Percentiles rank a stretch among this genome's conserved stretches.
Conservation (phyloP, 768 basidiomycete species). For the Kwoniella mangroviensis region DNA sequence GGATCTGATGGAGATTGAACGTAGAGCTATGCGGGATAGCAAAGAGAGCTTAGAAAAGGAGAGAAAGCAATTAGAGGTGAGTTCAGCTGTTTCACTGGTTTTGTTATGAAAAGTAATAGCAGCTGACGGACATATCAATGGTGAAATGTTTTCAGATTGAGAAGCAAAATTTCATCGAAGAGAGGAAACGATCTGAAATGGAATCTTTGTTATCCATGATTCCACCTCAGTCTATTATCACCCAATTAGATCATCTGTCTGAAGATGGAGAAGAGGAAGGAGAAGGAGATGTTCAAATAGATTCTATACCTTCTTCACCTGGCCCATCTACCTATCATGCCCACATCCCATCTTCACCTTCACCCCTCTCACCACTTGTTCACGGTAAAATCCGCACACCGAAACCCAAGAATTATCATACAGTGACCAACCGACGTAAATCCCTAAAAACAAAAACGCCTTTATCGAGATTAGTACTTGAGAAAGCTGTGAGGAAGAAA, state of each 20-base stretch:
- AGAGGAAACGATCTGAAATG: conserved; percentile 38
- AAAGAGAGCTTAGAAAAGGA: conserved; percentile 41
- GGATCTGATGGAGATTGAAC: conserved; percentile 38
- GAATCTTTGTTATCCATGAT: conserved; percentile 35
- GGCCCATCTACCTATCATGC: conserved; percentile 14
- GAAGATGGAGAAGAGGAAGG: background rate
- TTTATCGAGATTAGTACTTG: conserved; percentile 45
- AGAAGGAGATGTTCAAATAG: background rate
- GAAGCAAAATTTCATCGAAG: conserved; percentile 45
- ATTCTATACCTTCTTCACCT: conserved; percentile 8
- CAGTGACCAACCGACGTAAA: conserved; percentile 28
- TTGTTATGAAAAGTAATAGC: too few species aligned
- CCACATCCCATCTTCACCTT: conserved; percentile 23
- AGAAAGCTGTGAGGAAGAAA: conserved; percentile 45
- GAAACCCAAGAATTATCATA: conserved; percentile 35
- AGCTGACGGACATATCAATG: background rate
- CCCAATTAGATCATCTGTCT: background rate
- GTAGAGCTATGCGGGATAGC: conserved; percentile 32
- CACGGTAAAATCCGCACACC: conserved; percentile 29
- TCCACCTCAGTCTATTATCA: conserved; percentile 27
- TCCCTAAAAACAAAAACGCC: conserved; percentile 48
- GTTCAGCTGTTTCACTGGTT: background rate
- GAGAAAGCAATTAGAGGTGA: conserved; percentile 48
- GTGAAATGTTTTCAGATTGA: too few species aligned
- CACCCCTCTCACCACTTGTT: conserved; percentile 39